Base-by-base conservation (phyloP, 2,329 filamentous ascomycete species). In the Fusarium sp. region DNA sequence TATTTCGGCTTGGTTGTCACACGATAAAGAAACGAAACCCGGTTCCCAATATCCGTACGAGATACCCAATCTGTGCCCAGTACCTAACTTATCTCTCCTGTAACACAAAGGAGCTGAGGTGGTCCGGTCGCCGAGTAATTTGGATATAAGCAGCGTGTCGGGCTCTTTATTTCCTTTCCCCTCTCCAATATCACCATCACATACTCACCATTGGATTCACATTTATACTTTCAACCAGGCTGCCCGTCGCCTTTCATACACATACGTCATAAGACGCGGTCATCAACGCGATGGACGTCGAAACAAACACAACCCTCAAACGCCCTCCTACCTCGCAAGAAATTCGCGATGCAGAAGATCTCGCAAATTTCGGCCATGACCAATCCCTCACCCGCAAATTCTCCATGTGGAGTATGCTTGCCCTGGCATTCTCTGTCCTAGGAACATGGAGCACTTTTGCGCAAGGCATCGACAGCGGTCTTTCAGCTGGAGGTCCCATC, bases 361-460 rank as follows among this genome's bases (percentile, higher is more conserved):
- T 83, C 25, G 81, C 81, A 28, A 76, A 76, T 39, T 73, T 83
- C 16, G 81, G 81, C 65, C 81, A 83, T 67, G 75, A 73, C 44
- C 78, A 83, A 74, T 71, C 71, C 18, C 78, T 83, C 42, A 70
- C 76, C 5, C 80, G 81, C 63, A 83, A 88, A 69, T 88, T 89
- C 73, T 81, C 81, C 73, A 75, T 83, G 9, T 84, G 82, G 83
- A 87, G 85, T 75, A 87, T 89, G 85, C 79, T 89, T 13, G 83
- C 85, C 21, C 80, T 89, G 21, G 84, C 86, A 28, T 87, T 89
- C 62, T 86, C 82, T 61, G 84, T 89, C 16, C 78, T 88, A 30
- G 86, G 86, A 61, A 88, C 86, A 7, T 89, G 86, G 81, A 85
- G 84, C 1, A 88, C 85, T 1, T 85, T 88, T 65, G 86, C 86